Percentiles rank a stretch among this genome's conserved stretches.
Evolutionary conservation across 2,329 filamentous ascomycete genomes (phyloP).

Genomic region (Pestalotiopsis sp.): DNA sequence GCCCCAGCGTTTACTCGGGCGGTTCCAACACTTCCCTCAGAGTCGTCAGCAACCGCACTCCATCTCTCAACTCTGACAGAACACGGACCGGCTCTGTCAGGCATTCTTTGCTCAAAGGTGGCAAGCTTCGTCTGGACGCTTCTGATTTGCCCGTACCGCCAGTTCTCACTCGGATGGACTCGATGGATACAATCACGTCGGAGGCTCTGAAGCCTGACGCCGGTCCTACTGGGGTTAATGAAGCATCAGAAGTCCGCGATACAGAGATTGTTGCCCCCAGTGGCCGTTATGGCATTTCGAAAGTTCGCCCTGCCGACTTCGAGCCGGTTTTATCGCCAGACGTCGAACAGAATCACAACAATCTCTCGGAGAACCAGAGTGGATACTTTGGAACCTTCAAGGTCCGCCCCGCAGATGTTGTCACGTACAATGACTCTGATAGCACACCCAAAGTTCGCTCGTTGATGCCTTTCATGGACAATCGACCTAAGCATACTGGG

Average conservation of each 20-base stretch:
- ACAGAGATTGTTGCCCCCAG: not conserved
- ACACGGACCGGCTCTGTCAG: conserved; percentile 23
- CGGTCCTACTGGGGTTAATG: conserved; percentile 16
- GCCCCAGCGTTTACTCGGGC: conserved; percentile 17
- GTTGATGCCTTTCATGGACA: not conserved
- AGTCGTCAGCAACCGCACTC: conserved; percentile 21
- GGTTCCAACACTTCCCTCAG: conserved; percentile 26
- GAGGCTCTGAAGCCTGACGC: not conserved
- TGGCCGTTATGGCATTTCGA: not conserved
- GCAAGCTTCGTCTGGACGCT: conserved; percentile 16
- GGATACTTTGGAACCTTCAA: not conserved
- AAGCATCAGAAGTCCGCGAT: conserved; percentile 22
- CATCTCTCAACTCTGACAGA: conserved; percentile 23
- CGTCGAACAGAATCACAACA: not conserved
- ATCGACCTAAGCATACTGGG: not conserved
- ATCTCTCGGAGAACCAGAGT: not conserved
- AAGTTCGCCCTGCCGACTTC: not conserved
- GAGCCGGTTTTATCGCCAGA: not conserved
- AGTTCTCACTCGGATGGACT: conserved; percentile 21
- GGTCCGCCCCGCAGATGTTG: not conserved
- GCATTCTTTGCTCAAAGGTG: conserved; percentile 26
- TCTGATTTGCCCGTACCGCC: conserved; percentile 27
- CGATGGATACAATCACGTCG: not conserved
- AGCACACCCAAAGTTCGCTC: not conserved
- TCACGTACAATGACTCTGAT: not conserved